Conservation (phyloP, 257 asterid genomes). For the Plantago ovata region DNA sequence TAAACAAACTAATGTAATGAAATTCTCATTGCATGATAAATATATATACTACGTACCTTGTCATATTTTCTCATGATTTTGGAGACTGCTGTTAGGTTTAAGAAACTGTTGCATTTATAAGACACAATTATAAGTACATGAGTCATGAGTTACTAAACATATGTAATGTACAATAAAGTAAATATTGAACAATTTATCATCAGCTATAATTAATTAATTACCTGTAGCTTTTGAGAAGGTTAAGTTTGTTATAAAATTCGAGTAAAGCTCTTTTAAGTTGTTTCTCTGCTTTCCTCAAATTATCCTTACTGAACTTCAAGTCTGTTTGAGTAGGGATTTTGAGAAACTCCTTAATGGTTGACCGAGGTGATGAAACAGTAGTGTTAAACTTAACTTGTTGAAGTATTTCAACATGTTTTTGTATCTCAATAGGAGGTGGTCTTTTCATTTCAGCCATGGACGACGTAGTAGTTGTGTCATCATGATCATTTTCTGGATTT, state of each 20-base stretch:
- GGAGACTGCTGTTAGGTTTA: slow-evolving; percentile 48
- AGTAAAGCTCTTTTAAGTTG: slow-evolving; percentile 42
- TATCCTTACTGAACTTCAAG: slow-evolving; percentile 38
- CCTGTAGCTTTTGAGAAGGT: slow-evolving; percentile 51
- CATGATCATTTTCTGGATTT: slow-evolving; percentile 7
- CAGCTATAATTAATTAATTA: not conserved
- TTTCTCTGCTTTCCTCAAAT: slow-evolving; percentile 42
- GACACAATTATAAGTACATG: slow-evolving; percentile 4
- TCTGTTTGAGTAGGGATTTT: slow-evolving; percentile 30
- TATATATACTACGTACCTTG: slow-evolving; percentile 39
- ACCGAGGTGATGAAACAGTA: slow-evolving; percentile 31
- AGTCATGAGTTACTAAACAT: no score
- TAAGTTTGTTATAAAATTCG: slow-evolving; percentile 43
- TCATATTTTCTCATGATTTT: slow-evolving; percentile 61
- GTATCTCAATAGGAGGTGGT: slow-evolving; percentile 12
- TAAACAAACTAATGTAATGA: not conserved
- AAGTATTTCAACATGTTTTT: slow-evolving; percentile 31
- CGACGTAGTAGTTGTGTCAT: no score
- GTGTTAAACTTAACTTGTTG: slow-evolving; percentile 35
- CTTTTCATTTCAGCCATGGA: slow-evolving; percentile 11
- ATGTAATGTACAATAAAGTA: no score
- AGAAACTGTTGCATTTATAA: slow-evolving; percentile 36
- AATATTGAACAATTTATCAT: no score
- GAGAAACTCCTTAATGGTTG: slow-evolving; percentile 37
- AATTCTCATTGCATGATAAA: not conserved